phyloP scores from a whole-genome alignment of 305 asterid species.

The Stenogyne calaminthoides region DNA sequence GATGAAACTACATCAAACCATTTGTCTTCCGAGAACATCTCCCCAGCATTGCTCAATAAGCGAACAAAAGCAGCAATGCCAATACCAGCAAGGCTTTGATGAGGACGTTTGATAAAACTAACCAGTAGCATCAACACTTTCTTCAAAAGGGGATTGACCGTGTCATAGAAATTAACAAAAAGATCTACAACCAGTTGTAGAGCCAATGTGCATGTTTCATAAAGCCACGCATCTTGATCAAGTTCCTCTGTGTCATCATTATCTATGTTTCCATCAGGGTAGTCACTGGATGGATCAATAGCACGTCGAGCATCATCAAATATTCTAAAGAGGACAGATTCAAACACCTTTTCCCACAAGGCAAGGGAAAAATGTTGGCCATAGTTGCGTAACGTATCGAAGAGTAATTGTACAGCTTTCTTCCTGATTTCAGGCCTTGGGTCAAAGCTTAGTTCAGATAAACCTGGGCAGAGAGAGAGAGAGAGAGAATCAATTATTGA shows the following conservation, averaged over 20 bases:
- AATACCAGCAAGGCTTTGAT: conserved; percentile 97
- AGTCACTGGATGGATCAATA: conserved; percentile 80
- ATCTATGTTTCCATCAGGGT: conserved; percentile 47
- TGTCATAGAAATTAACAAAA: conserved; percentile 89
- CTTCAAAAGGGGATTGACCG: conserved; percentile 90
- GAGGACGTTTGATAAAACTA: conserved; percentile 95
- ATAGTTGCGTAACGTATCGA: conserved; percentile 89
- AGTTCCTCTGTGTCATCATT: conserved; percentile 69
- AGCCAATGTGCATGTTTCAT: conserved; percentile 98
- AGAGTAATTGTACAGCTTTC: conserved; percentile 91
- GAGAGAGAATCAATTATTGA: conserved; percentile 24
- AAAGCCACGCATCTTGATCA: conserved; percentile 97
- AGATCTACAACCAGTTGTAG: conserved; percentile 97
- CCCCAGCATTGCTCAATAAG: conserved; percentile 96
- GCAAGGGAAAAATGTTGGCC: conserved; percentile 94
- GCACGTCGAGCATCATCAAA: conserved; percentile 95
- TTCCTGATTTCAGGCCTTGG: conserved; percentile 96
- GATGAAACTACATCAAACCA: conserved; percentile 92
- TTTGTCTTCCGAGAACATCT: conserved; percentile 87
- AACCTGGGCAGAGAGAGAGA: conserved; percentile 55
- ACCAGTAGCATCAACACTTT: conserved; percentile 85
- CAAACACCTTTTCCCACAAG: conserved; percentile 98
- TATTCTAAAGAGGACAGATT: conserved; percentile 92
- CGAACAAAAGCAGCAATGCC: conserved; percentile 99
- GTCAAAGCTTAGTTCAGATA: conserved; percentile 97